Conservation (phyloP, 768 basidiomycete genomes). For the Termitomyces heimii region DNA sequence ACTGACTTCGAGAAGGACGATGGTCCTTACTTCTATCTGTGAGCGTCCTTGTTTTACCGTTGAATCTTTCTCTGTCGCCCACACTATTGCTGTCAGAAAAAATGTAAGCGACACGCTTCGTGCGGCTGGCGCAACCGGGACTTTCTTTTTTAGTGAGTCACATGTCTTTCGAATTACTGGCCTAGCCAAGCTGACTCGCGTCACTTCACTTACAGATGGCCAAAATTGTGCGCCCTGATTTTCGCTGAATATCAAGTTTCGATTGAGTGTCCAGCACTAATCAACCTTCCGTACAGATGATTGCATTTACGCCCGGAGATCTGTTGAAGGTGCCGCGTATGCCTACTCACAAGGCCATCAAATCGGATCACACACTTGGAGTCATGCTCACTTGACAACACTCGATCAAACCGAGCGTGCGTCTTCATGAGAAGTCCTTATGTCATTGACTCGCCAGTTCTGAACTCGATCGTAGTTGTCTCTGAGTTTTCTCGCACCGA, state of each 20-base stretch:
- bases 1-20: constrained; percentile 28
- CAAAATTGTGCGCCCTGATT: constrained; percentile 7
- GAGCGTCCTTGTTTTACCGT: constrained; percentile 1
- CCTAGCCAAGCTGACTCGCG: background rate
- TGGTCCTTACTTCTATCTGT: constrained; percentile 34
- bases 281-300: constrained; percentile 19
- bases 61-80: background rate
- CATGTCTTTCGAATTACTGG: background rate
- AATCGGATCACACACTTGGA: constrained; percentile 45
- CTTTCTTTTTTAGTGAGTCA: background rate
- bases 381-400: constrained; percentile 30
- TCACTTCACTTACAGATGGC: constrained; percentile 7
- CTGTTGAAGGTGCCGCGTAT: constrained; percentile 23
- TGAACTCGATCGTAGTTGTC: constrained; percentile 16
- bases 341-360: constrained; percentile 36
- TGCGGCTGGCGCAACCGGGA: constrained; percentile 19
- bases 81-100: constrained; percentile 17
- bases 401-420: constrained; percentile 12
- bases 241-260: background rate
- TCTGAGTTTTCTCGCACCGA: constrained; percentile 27
- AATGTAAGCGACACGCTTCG: constrained; percentile 22
- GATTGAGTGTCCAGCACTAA: background rate
- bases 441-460: background rate
- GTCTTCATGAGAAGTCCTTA: background rate
- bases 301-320: constrained; percentile 31